Percentiles rank a stretch among this genome's conserved stretches.
These are phyloP conservation scores for Tricladium varicosporioides DNA, from an alignment of 2,329 filamentous ascomycete species.

Conservation along the genomic window DNA sequence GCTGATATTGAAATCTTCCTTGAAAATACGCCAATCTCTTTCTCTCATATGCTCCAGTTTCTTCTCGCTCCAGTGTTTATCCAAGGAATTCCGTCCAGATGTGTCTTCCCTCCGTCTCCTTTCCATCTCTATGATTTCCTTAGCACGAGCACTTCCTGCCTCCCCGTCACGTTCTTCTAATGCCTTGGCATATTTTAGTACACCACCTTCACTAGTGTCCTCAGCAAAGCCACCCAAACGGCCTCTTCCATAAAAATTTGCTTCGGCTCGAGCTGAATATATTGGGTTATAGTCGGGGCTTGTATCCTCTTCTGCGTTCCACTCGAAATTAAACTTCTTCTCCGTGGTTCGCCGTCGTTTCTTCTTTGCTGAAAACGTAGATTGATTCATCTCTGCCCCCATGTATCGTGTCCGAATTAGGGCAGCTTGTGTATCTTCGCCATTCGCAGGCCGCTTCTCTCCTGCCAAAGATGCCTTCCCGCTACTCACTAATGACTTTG, in stretches of 20 bases:
- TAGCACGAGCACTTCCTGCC: conserved; percentile 72
- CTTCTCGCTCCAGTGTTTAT: conserved; percentile 97
- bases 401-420: conserved; percentile 82
- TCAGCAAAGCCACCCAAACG: conserved; percentile 65
- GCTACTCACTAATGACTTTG: conserved; percentile 26
- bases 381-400: conserved; percentile 82
- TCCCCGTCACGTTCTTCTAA: conserved; percentile 74
- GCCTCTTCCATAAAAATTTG: conserved; percentile 68
- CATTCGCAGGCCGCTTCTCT: conserved; percentile 37
- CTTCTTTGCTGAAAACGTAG: conserved; percentile 92
- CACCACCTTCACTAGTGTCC: conserved; percentile 53
- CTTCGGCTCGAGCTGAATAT: conserved; percentile 66
- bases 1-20: conserved; percentile 95
- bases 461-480: conserved; percentile 34
- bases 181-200: conserved; percentile 60
- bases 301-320: conserved; percentile 94
- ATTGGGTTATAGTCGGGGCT: conserved; percentile 79
- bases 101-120: conserved; percentile 71
- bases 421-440: conserved; percentile 68
- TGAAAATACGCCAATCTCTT: conserved; percentile 98
- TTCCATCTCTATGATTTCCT: conserved; percentile 83
- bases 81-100: conserved; percentile 68
- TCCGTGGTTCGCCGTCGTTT: conserved; percentile 90
- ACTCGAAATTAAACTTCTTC: conserved; percentile 98
- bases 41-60: conserved; percentile 90